Base-by-base conservation (phyloP, 495 filamentous ascomycete species). In the Penicillium maclennaniae region DNA sequence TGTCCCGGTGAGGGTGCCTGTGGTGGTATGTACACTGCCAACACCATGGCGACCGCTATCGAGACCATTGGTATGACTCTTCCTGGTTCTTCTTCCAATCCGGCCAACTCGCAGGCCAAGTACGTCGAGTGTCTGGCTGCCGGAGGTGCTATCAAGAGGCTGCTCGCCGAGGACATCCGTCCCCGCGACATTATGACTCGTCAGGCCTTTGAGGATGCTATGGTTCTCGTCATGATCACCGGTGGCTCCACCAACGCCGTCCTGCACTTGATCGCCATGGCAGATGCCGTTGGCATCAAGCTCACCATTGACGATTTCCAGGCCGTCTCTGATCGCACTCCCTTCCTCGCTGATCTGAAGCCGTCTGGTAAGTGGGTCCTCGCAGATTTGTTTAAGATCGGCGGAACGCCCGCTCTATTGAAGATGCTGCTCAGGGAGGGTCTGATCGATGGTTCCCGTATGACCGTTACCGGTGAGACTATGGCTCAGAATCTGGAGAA, bases 1-100 rank as follows among this genome's bases (percentile, higher is more conserved):
- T 97, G 92, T 70, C 92, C 92, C 38, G 93, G 93, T 42, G 79
- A 86, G 54, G 93, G 93, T 54, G 93, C 95, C 17, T 98, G 93
- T 65, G 93, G 93, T 64, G 93, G 93, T 54, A 98, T 98, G 93
- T 98, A 98, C 77, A 98, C 93, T 16, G 93, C 93, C 49, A 98
- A 98, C 79, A 98, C 93, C 45, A 95, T 98, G 91, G 93, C 93
- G 42, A 87, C 87, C 6, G 92, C 92, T n/a, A 95, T 97, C 57
- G 93, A 98, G 73, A 83, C 85, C 34, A 90, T 98, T 81, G 93
- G 93, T 49, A 92, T 98, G 87, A 89, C 90, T 4, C 80, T 98
- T 26, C 89, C 93, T 12, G 93, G 95, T 6, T 96, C 91, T 25
- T 96, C 90, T 15, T 92, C 91, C 58, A 91, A 88, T 70, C 91